Conservation (phyloP, 2,329 filamentous ascomycete species). For the Colletotrichum echinochloae region DNA sequence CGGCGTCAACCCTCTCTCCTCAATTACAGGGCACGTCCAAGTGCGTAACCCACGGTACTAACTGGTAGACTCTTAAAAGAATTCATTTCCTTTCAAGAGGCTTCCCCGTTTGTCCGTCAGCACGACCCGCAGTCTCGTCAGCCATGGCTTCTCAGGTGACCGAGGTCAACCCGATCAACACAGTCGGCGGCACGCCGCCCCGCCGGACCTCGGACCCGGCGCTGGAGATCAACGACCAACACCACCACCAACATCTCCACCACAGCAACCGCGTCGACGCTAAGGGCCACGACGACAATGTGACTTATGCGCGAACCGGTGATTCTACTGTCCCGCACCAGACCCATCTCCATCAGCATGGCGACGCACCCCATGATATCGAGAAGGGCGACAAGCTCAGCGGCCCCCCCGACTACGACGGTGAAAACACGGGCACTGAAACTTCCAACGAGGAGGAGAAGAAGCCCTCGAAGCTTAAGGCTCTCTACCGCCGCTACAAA, state of each 20-base stretch:
- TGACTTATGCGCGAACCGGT: constrained; percentile 60
- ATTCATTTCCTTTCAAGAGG: constrained; percentile 1
- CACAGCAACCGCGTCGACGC: constrained; percentile 53
- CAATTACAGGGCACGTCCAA: constrained; percentile 25
- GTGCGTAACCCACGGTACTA: constrained; percentile 16
- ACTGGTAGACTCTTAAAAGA: constrained; percentile 7
- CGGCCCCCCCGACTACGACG: constrained; percentile 53
- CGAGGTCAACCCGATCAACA: constrained; percentile 31
- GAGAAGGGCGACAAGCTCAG: constrained; percentile 44
- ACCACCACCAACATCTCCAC: constrained; percentile 57
- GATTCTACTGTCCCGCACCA: constrained; percentile 53
- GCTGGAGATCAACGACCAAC: constrained; percentile 55
- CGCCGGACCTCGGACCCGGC: constrained; percentile 50
- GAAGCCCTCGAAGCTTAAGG: constrained; percentile 45
- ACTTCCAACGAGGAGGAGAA: constrained; percentile 46
- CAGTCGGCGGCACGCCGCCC: constrained; percentile 32
- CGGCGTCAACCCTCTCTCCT: constrained; percentile 12
- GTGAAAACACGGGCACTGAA: constrained; percentile 53
- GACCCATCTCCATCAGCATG: constrained; percentile 48
- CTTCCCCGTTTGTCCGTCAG: constrained; percentile 2
- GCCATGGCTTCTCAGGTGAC: constrained; percentile 37
- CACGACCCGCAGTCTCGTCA: constrained; percentile 13
- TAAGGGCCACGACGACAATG: constrained; percentile 54
- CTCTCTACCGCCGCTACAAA: constrained; percentile 59
- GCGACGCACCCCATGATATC: constrained; percentile 42